Base-by-base conservation (phyloP, 192 early-diverging fungal genomes). In the Entrophospora sp. region DNA sequence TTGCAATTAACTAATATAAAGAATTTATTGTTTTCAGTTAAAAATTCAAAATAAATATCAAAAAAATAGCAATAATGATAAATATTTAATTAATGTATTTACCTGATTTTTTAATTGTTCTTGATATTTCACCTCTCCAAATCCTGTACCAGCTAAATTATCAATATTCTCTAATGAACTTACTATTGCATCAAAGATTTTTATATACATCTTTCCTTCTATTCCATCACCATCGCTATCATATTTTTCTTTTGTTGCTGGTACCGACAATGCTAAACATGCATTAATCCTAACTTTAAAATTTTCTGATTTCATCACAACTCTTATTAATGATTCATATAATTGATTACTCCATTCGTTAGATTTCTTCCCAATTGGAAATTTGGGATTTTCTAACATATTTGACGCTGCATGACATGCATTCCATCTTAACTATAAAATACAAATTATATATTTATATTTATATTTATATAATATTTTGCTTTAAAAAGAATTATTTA, bases 271-370 rank as follows among this genome's bases (percentile, higher is more conserved):
- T 8, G 83, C 83, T 0, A 80, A 64, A 52, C 78, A 81, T 5
- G 89, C 87, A 67, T 81, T 81, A 62, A 90, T 92, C 24, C 86
- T 75, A 22, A 92, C 90, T 70, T 92, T 92, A 61, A 84, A 92
- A 70, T 92, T 92, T 53, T 82, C 82, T 45, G 81, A 83, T 10
- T 73, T 67, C 10, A 64, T 69, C 7, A 87, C 64, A 1, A 81
- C 83, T 14, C 73, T 70, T 3, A 71, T 45, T 40, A 92, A 76
- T 3, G 84, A 69, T 18, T 70, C 69, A 64, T 82, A 87, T 13
- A 92, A 66, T 25, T 42, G 31, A 0, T 36, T 22, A 14, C 83
- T 84, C 75, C 82, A 86, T 10, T 69, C 69, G 0, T 73, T 71
- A 9, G 64, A 45, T 10, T 70, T 71, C 22, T 67, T 59, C 3